Evolutionary conservation across 495 filamentous ascomycete genomes (phyloP), one percentile per base, ranked within the genome.

Genomic region (Penicillium lividum): DNA sequence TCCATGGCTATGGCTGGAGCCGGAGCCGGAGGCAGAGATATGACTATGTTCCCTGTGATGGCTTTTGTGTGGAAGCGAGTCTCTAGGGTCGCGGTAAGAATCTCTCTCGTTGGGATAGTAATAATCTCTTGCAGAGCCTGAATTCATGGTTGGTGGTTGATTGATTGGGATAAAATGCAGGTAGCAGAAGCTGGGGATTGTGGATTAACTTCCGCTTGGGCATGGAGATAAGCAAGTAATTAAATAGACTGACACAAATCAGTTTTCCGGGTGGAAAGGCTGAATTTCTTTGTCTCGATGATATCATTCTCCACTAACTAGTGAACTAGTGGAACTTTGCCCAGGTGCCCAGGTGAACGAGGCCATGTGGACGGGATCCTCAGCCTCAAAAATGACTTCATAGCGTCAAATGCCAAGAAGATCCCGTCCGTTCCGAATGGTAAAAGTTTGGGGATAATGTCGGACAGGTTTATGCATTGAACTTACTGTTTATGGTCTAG

Each of bases 251-350:
- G 38, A 36, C 38, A 15, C 1, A 38, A 38, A 40, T n/a, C 1
- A 16, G 10, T 40, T 40, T 40, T 13, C 6, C 2, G 0, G 11
- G 38, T 7, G 13, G 38, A 22, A 13, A 34, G n/a, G 31, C 7
- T 36, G 16, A 42, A 27, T 28, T 3, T 18, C 33, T 34, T 18
- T 13, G 28, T 40, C 28, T 53, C 31, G 33, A 53, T 53, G 50
- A 53, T 53, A 53, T 53, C 50, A 53, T 53, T 53, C 50, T 15
- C 50, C 50, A 53, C 50, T 15, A n/a, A 53, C 50, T 53, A 53
- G 33, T 28, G 13, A 25, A 40, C 50, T 53, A 53, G 50, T 53
- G 31, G 33, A 53, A 40, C 50, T 10, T 53, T 53, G 31, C 13
- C 13, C 34, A 13, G 8, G 38, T 40, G 38, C 34, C 34, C 38